Evolutionary conservation across 2,329 filamentous ascomycete species (phyloP), one percentile per base, ranked within the genome.

Genomic region (Fusarium buharicum): DNA sequence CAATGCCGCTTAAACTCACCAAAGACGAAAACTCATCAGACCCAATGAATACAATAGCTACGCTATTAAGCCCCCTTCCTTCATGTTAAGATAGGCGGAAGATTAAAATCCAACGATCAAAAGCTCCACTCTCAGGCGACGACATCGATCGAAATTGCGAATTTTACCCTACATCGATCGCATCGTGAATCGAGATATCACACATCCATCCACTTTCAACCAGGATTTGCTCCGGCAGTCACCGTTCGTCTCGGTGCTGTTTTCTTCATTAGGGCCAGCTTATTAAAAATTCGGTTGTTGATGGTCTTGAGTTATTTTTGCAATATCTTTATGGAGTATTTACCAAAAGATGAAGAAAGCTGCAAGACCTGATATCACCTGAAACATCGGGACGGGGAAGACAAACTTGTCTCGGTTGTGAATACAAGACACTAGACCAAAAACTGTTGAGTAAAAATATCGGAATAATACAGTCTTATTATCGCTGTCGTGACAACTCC

Each of bases 401-500:
- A 56, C 27, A 56, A 2, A 22, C 16, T 6, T 55, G 47, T 59
- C 46, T 59, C 47, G 47, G 54, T 14, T 59, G 28, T 12, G n/a
- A 31, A 3, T 27, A 16, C 7, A 38, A 33, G 10, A 28, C 44
- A 38, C 24, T 39, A 38, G 12, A 17, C 37, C 24, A 34, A 24
- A 33, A 46, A 12, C 14, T 33, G 18, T 24, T 40, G 11, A 47
- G 37, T 17, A 46, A 40, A 44, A 52, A 34, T 11, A 53, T 18
- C 16, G 14, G 16, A 50, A 24, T 8, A 24, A 24, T 6, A 7
- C 20, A 10, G 37, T 20, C 11, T 17, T 17, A 17, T 20, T 36
- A 14, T 17, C 16, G 38, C 49, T 60, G 49, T 43, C 50, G 47
- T 49, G 46, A 31, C 43, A 49, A 47, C 46, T 64, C 55, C 46